Evolutionary conservation across 768 basidiomycete species (phyloP).

Genomic region (Russula griseocarnosa): DNA sequence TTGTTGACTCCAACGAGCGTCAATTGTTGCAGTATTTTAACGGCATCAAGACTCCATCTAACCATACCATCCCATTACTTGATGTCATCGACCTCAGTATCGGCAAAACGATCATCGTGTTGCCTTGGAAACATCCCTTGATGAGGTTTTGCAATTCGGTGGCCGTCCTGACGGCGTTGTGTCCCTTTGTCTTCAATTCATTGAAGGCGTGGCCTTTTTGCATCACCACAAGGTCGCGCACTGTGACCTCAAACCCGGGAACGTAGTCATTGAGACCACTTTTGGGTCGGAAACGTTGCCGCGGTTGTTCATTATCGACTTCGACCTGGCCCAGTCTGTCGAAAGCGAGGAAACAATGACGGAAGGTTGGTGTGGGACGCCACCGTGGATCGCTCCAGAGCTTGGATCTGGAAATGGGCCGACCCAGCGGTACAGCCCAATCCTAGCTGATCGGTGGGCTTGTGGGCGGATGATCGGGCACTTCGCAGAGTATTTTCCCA

Average conservation of each 20-base stretch:
- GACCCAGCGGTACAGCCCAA: not conserved
- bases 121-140: not conserved
- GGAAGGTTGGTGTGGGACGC: slow-evolving; percentile 2
- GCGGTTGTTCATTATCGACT: not conserved
- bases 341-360: not conserved
- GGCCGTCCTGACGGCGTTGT: not conserved
- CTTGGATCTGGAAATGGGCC: not conserved
- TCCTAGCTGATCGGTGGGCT: slow-evolving; percentile 1
- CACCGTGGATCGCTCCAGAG: not conserved
- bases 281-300: not conserved
- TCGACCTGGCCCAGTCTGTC: not conserved
- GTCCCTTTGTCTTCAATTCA: not conserved
- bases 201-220: slow-evolving; percentile 1
- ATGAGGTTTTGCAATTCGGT: not conserved
- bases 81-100: not conserved
- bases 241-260: not conserved
- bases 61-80: not conserved
- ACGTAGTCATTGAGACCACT: not conserved
- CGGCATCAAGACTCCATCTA: not conserved
- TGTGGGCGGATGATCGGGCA: not conserved
- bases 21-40: not conserved
- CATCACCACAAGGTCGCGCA: slow-evolving; percentile 10
- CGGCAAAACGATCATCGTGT: not conserved
- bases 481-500: not conserved
- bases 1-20: not conserved